A percentile compares a stretch with the other conserved stretches of the same genome.
phyloP scores from a whole-genome alignment of 805 yeast species.

The Ogataea nonfermentans region DNA sequence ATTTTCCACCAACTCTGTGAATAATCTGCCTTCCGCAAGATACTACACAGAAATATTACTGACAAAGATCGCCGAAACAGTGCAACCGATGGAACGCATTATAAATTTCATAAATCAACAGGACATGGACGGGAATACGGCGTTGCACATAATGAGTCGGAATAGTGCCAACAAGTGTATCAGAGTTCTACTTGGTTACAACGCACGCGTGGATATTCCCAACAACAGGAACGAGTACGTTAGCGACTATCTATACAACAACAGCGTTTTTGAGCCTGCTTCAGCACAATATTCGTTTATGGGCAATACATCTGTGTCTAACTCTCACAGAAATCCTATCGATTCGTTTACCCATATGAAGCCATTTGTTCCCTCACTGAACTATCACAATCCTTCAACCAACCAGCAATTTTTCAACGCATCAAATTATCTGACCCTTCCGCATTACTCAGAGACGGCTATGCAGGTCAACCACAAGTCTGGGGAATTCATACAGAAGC shows the following conservation, averaged over 20 bases:
- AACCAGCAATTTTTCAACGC: conserved; percentile 21
- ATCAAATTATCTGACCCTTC: conserved; percentile 28
- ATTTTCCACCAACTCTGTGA: conserved; percentile 58
- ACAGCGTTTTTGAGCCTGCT: conserved; percentile 19
- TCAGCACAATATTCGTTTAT: conserved; percentile 10
- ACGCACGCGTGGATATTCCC: conserved; percentile 51
- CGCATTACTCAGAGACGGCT: conserved; percentile 53
- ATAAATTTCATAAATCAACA: conserved; percentile 56
- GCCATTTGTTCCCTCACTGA: conserved; percentile 27
- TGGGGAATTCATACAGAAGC: conserved; percentile 47
- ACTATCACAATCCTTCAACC: conserved; percentile 15
- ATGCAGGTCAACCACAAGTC: conserved; percentile 51
- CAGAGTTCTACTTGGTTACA: conserved; percentile 45
- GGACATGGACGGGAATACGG: conserved; percentile 56
- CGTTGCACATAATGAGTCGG: conserved; percentile 49
- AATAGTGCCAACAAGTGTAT: conserved; percentile 46
- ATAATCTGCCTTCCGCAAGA: conserved; percentile 73
- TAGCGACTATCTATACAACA: conserved; percentile 37
- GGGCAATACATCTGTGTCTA: conserved; percentile 6
- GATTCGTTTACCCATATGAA: conserved; percentile 28
- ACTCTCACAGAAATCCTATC: conserved; percentile 11
- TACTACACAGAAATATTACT: conserved; percentile 78
- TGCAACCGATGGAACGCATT: conserved; percentile 59
- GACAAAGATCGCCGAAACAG: conserved; percentile 62
- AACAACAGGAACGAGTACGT: conserved; percentile 45